Base-by-base conservation (phyloP, 1,284 basidiomycete genomes). In the Boletellus deceptivus region DNA sequence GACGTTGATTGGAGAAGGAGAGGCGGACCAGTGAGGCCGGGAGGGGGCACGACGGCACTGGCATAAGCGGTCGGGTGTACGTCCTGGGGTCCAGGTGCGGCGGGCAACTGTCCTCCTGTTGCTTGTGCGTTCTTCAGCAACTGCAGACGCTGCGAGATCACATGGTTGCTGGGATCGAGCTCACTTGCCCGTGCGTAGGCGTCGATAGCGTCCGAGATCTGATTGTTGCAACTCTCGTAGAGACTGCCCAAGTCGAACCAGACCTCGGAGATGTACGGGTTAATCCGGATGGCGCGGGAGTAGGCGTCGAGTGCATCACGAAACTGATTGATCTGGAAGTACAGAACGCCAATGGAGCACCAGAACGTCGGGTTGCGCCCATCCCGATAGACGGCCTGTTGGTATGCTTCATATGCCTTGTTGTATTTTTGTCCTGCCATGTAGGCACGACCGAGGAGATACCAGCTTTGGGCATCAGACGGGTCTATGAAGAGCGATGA, bases 341-440 rank as follows among this genome's bases (percentile, higher is more conserved):
- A 99, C 2, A 99, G 81, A 0, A 99, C 96, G 49, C 97, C 96
- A 62, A 99, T 99, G 24, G 94, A 98, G 70, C 97, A 99, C 97
- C 96, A 99, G 74, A 98, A 98, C 0, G 96, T 98, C 0, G 97
- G 97, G 68, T 98, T 99, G 58, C 95, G 92, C 9, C 96, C 95
- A 63, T 99, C 96, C 44, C 95, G 89, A 72, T 99, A 99, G 22
- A 99, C 95, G 5, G 96, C 96, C 71, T 99, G 96, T 67, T 99
- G 96, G 67, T 99, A 99, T 0, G 96, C 95, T 72, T 99, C 95
- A 74, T 99, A 99, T 2, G 97, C 97, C 72, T 98, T 98, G 81
- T 97, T 98, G 76, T 97, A 98, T 69, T 98, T 96, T 70, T 94
- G 91, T n/a, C 91, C 92, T 6, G 93, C 91, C 95, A 99, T 98